Percentiles rank a stretch among this genome's conserved stretches.
Conservation (phyloP, 768 basidiomycete genomes). For the Tulasnella sp. region DNA sequence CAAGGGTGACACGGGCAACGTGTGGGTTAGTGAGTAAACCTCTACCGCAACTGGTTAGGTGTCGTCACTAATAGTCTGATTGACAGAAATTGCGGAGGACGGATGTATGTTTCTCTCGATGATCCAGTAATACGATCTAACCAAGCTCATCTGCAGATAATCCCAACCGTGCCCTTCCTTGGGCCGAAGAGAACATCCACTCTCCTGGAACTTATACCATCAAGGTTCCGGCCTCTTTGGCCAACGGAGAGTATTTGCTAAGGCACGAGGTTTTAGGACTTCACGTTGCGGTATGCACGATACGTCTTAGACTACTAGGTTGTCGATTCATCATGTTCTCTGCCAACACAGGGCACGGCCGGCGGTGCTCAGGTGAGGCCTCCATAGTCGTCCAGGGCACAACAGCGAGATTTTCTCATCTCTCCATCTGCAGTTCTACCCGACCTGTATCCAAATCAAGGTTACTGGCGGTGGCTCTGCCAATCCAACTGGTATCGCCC, state of each 20-base stretch:
- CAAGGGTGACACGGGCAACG: slow-evolving; percentile 36
- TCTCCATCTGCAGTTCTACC: slow-evolving; percentile 14
- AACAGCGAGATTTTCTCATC: neutral
- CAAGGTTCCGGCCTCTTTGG: slow-evolving; percentile 17
- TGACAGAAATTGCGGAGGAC: slow-evolving; percentile 30
- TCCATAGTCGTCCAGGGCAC: neutral
- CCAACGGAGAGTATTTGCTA: slow-evolving; percentile 27
- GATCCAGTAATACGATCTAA: neutral
- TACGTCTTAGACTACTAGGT: neutral
- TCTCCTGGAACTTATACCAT: slow-evolving; percentile 21
- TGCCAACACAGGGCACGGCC: neutral
- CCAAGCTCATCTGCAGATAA: slow-evolving; percentile 19
- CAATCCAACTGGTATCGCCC: slow-evolving; percentile 27
- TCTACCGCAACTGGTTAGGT: neutral
- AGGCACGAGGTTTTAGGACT: slow-evolving; percentile 29
- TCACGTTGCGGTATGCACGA: neutral
- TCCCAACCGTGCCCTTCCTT: slow-evolving; percentile 23
- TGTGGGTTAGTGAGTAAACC: slow-evolving; percentile 35
- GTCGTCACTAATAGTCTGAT: neutral
- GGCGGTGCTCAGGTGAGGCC: slow-evolving; percentile 20
- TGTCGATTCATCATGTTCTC: neutral
- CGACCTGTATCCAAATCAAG: slow-evolving; percentile 17
- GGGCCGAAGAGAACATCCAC: slow-evolving; percentile 34
- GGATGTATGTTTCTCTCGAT: slow-evolving; percentile 27
- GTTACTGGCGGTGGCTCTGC: slow-evolving; percentile 16